Evolutionary conservation across 78 protist genomes (phyloP).

Genomic region (Emiliania huxleyi): DNA sequence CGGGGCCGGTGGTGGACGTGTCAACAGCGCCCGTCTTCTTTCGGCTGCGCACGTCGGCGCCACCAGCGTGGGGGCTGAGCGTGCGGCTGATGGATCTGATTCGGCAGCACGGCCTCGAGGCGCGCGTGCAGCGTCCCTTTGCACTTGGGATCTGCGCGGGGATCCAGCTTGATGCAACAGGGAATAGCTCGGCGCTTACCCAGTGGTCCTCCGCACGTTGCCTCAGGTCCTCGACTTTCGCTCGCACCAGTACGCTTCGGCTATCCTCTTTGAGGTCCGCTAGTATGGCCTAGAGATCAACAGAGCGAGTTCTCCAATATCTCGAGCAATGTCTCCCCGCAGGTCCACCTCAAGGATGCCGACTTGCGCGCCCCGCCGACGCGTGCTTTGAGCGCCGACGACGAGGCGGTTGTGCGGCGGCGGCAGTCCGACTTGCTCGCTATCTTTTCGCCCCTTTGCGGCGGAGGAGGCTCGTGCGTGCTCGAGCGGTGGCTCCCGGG

Average conservation of each 20-base stretch:
- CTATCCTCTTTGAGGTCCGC: not conserved
- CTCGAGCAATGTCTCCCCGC: too few relatives aligned
- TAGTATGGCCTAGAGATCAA: too few relatives aligned
- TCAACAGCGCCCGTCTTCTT: not conserved
- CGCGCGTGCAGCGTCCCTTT: too few relatives aligned
- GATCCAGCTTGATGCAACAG: too few relatives aligned
- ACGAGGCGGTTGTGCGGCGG: not conserved
- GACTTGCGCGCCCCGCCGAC: not conserved
- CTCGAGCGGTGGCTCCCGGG: not conserved
- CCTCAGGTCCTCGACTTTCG: conserved; percentile 10
- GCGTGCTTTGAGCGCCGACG: not conserved
- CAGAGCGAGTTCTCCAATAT: too few relatives aligned
- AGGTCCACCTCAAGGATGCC: not conserved
- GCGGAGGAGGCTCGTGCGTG: not conserved
- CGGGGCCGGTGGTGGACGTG: not conserved
- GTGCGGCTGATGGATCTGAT: not conserved
- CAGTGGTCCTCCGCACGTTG: too few relatives aligned
- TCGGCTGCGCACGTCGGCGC: not conserved
- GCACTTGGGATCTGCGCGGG: too few relatives aligned
- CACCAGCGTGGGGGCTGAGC: not conserved
- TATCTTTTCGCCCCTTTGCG: not conserved
- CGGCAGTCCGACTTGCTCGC: not conserved
- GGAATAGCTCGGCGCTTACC: too few relatives aligned
- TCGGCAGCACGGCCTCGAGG: not conserved
- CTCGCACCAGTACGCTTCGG: not conserved